Conservation (phyloP, 2,329 filamentous ascomycete species). For the Tolypocladium sp. region DNA sequence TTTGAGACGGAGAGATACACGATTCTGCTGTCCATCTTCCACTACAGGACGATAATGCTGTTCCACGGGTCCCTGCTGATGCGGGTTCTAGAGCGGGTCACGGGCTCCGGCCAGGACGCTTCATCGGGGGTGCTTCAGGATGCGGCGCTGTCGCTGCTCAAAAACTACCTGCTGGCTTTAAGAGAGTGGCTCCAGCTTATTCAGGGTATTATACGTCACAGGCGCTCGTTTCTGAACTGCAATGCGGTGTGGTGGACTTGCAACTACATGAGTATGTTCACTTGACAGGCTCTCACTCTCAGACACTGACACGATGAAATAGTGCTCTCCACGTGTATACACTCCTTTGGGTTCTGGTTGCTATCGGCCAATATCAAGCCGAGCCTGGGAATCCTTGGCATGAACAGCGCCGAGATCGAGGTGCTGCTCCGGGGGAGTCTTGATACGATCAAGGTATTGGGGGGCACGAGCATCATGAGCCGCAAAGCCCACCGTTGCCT, state of each 20-base stretch:
- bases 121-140: conserved; percentile 7
- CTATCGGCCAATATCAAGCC: conserved; percentile 7
- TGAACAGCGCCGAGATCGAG: conserved; percentile 7
- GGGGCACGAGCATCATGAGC: conserved; percentile 12
- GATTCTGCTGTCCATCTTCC: conserved; percentile 6
- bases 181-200: conserved; percentile 11
- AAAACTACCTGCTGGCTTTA: conserved; percentile 10
- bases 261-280: conserved; percentile 17
- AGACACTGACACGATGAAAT: not conserved
- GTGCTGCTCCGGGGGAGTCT: conserved; percentile 4
- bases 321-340: conserved; percentile 17
- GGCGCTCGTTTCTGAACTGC: conserved; percentile 11
- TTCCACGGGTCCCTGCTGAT: conserved; percentile 7
- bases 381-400: not conserved
- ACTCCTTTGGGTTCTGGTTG: conserved; percentile 17
- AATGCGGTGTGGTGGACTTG: conserved; percentile 22
- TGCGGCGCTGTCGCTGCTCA: conserved; percentile 9
- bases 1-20: conserved; percentile 5
- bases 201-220: conserved; percentile 7
- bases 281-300: not conserved
- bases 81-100: conserved; percentile 8
- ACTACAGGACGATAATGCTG: conserved; percentile 5
- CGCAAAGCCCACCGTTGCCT: conserved; percentile 13
- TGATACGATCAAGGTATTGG: conserved; percentile 8
- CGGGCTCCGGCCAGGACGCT: conserved; percentile 1